Evolutionary conservation across 2,329 filamentous ascomycete species (phyloP).

Genomic region (Triangularia verruculosa): DNA sequence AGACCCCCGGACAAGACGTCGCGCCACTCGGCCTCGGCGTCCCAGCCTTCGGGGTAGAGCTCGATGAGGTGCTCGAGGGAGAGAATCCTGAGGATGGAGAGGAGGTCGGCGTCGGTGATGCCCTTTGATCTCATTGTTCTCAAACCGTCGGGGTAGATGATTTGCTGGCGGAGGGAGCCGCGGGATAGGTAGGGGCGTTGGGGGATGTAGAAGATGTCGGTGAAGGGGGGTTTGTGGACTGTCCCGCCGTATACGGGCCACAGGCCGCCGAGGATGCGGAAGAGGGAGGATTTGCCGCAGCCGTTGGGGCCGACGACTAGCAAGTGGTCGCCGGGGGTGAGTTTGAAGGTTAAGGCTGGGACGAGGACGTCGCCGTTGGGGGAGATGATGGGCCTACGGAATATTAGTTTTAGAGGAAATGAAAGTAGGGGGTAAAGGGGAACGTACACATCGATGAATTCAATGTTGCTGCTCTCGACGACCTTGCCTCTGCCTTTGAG

Average conservation of each 20-base stretch:
- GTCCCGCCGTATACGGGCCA: constrained; percentile 97
- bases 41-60: constrained; percentile 75
- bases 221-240: constrained; percentile 85
- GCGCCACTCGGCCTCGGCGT: constrained; percentile 94
- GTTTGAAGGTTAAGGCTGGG: constrained; percentile 78
- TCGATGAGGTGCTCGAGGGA: constrained; percentile 81
- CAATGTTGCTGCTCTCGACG: constrained; percentile 77
- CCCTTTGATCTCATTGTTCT: constrained; percentile 84
- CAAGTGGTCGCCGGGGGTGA: constrained; percentile 83
- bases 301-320: constrained; percentile 96
- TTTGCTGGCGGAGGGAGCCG: constrained; percentile 90
- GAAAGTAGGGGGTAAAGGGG: background rate
- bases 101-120: constrained; percentile 76
- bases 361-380: constrained; percentile 94
- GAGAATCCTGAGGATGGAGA: constrained; percentile 71
- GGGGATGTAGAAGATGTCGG: constrained; percentile 97
- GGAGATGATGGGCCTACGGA: constrained; percentile 75
- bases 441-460: constrained; percentile 74
- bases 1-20: constrained; percentile 89
- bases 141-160: constrained; percentile 90
- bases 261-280: constrained; percentile 90
- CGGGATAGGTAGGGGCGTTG: constrained; percentile 91
- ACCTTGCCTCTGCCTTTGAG: constrained; percentile 78
- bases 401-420: background rate
- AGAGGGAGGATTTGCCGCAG: constrained; percentile 93